Base-by-base conservation (phyloP, 179 eudicot genomes). In the Spergularia azorica region DNA sequence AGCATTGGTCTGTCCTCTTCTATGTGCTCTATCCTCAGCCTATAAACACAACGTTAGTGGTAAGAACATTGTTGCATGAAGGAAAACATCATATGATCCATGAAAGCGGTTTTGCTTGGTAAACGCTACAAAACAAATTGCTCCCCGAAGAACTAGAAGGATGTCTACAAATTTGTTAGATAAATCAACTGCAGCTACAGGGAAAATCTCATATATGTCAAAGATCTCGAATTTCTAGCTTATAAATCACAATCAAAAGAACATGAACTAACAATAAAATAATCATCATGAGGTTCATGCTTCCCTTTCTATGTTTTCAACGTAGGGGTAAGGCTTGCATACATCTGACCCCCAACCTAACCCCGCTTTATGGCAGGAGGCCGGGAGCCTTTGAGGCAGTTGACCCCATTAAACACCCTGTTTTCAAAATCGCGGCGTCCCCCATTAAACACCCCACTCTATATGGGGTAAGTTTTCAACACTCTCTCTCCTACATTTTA, bases 1-100 rank as follows among this genome's bases (percentile, higher is more conserved):
- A 46, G 92, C 90, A 78, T 90, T 92, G 58, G 88, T 90, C 83
- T 96, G 99, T 52, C 99, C 99, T 78, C 89, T 86, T 80, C 99
- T 93, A 78, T 96, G 99, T 32, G 98, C 97, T 88, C 99, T 85
- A 85, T 87, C 91, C 84, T 96, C 99, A 68, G 99, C 99, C 99
- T 96, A 78, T 77, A 84, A 71, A 79, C 67, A 70, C 78, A 83
- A 54, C 62, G 15, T 64, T 39, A 76, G 50, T 14, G 13, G 70
- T 76, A 76, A 41, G 70, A 18, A 50, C 36, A 54, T 8, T 58
- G 65, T 32, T 60, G 36, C 43, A 43, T 32, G 41, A 80, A 75
- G 68, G 32, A 66, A 80, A 57, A 46, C 59, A 78, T 21, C 60
- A 72, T 51, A 79, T 12, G 73, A 81, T 65, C 52, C 15, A 67